A percentile compares a stretch with the other conserved stretches of the same genome.
Evolutionary conservation across 2,329 filamentous ascomycete genomes (phyloP).

Genomic region (Pestalotiopsis sp.): DNA sequence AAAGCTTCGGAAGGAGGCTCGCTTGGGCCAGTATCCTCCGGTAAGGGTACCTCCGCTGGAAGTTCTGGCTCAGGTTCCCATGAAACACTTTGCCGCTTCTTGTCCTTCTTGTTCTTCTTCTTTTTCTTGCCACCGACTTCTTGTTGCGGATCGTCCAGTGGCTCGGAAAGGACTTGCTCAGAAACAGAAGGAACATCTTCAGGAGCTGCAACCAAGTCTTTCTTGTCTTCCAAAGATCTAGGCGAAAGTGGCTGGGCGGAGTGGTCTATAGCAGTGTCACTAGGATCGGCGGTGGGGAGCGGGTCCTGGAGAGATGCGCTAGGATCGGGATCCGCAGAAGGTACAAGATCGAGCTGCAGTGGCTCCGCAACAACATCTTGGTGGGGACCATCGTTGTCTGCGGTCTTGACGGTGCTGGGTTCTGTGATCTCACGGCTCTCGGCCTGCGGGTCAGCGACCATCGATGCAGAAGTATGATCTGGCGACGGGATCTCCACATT

Average conservation of each 20-base stretch:
- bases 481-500: neutral
- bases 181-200: conserved; percentile 19
- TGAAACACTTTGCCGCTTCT: conserved; percentile 25
- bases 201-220: conserved; percentile 5
- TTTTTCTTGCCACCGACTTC: conserved; percentile 32
- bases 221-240: conserved; percentile 8
- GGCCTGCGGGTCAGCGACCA: neutral
- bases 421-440: conserved; percentile 14
- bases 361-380: conserved; percentile 21
- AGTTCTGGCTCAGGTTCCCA: conserved; percentile 14
- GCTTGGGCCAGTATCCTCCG: conserved; percentile 1
- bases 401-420: conserved; percentile 17
- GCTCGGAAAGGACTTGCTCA: conserved; percentile 18
- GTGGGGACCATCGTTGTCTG: conserved; percentile 12
- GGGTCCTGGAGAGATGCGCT: conserved; percentile 19
- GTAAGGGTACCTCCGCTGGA: conserved; percentile 17
- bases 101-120: conserved; percentile 35
- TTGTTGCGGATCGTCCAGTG: conserved; percentile 15
- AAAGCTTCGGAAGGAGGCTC: neutral
- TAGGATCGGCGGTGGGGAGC: conserved; percentile 16
- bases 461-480: neutral
- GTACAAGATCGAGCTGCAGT: conserved; percentile 21
- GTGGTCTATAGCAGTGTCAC: conserved; percentile 19
- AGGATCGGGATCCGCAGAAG: conserved; percentile 26
- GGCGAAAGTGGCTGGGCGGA: conserved; percentile 20